Conservation (phyloP, 371 early-diverging fungal species). For the Mucor plumbeus region DNA sequence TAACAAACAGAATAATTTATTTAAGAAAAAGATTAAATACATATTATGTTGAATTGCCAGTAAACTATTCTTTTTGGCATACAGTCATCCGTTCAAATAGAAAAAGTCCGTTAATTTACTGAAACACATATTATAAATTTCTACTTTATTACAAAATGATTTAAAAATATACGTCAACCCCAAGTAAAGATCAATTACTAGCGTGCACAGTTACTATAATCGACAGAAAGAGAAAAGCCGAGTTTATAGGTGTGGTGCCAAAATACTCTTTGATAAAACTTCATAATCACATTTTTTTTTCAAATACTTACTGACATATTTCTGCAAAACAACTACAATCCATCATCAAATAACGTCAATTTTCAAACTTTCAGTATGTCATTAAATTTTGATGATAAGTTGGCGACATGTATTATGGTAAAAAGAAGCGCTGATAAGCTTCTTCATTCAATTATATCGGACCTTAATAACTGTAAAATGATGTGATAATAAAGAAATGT, state of each 20-base stretch:
- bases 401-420: neutral
- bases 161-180: slow-evolving; percentile 1
- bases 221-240: neutral
- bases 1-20: neutral
- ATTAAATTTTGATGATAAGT: neutral
- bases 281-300: neutral
- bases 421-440: neutral
- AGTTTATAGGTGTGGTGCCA: too few relatives aligned
- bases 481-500: slow-evolving; percentile 1
- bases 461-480: neutral
- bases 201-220: neutral
- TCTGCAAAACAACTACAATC: neutral
- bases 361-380: neutral
- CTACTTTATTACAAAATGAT: slow-evolving; percentile 5
- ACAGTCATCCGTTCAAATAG: neutral
- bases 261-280: neutral
- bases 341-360: neutral
- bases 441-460: slow-evolving; percentile 5
- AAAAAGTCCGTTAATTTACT: neutral
- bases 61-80: neutral
- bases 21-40: neutral
- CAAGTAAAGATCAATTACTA: neutral
- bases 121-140: neutral
- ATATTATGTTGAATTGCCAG: neutral
- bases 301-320: neutral